Evolutionary conservation across 129 eudicot genomes (phyloP), one percentile per base, ranked within the genome.

Genomic region (Flaveria brownii): DNA sequence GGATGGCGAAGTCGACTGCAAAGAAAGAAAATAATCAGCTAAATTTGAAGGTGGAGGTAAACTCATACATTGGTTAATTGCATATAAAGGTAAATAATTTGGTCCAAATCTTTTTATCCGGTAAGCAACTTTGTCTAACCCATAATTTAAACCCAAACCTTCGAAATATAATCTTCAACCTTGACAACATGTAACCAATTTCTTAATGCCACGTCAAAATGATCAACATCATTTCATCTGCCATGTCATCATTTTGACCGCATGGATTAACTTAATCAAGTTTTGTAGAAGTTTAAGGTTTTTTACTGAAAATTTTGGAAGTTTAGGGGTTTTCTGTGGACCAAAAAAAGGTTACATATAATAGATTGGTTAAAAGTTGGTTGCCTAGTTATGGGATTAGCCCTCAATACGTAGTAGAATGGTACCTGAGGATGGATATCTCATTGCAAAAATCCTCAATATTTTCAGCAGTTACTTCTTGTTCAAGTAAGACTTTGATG

Each of bases 1-100:
- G 98, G 98, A 82, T 93, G 98, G 76, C 98, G 98, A 57, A 84
- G 85, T 55, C 93, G 96, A 84, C 93, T 90, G 91, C 82, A 64
- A 54, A 79, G 61, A 73, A 64, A 55, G 69, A 70, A 1, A 63
- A 55, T 1, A 39, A 73, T 71, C 56, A 69, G 80, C 28, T 50
- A 61, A n/a, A 28, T 47, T 63, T 10, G 1, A 54, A 70, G 46
- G 36, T 13, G 56, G 56, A 59, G 72, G 22, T 9, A 36, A 36
- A 46, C 39, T 17, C 2, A 23, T 47, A 62, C 42, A 62, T 13
- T n/a, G 20, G 43, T 62, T 62, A 26, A 62, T 26, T 62, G 64
- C 15, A 57, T 57, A 18, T 20, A 57, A 20, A 12, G 64, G 64
- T 20, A 57, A 52, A 52, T 52, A 57, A 20, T 9, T 20, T 18